A percentile compares a stretch with the other conserved stretches of the same genome.
phyloP scores from a whole-genome alignment of 2,329 filamentous ascomycete species.

The Xylaria sp. region DNA sequence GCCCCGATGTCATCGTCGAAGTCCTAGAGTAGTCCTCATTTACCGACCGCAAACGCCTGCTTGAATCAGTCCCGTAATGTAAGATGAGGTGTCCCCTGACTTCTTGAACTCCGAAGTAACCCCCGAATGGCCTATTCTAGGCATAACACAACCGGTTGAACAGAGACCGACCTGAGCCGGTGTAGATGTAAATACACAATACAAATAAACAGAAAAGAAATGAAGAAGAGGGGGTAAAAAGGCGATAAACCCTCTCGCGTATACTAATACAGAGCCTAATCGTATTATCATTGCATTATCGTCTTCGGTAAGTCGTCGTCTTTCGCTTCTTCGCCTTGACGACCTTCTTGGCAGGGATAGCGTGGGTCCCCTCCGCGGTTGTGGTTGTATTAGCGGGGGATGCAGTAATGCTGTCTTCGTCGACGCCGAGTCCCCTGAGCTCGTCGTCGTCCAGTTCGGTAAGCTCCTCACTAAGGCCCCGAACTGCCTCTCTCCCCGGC shows the following conservation, averaged over 20 bases:
- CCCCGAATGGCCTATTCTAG: neutral
- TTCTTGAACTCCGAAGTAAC: slow-evolving; percentile 11
- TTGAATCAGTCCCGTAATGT: neutral
- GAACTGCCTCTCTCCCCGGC: slow-evolving; percentile 68
- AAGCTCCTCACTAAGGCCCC: slow-evolving; percentile 78
- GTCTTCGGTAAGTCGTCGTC: slow-evolving; percentile 30
- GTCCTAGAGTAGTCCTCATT: neutral
- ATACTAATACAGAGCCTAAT: slow-evolving; percentile 21
- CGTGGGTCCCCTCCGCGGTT: slow-evolving; percentile 23
- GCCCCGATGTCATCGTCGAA: neutral
- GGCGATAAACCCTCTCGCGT: neutral
- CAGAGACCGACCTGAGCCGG: slow-evolving; percentile 17
- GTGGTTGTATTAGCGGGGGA: slow-evolving; percentile 36
- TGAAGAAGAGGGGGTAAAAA: slow-evolving; percentile 2
- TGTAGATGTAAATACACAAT: slow-evolving; percentile 28
- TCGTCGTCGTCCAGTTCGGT: slow-evolving; percentile 93
- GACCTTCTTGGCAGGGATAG: slow-evolving; percentile 32
- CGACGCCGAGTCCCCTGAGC: slow-evolving; percentile 68
- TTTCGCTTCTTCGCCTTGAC: slow-evolving; percentile 34
- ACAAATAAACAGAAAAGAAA: slow-evolving; percentile 9
- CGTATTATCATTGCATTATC: slow-evolving; percentile 14
- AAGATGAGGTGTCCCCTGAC: neutral
- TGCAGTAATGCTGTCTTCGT: slow-evolving; percentile 50
- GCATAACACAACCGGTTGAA: slow-evolving; percentile 3
- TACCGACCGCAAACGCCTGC: neutral